Conservation (phyloP, 306 rosid species). For the Cucurbita maxima region DNA sequence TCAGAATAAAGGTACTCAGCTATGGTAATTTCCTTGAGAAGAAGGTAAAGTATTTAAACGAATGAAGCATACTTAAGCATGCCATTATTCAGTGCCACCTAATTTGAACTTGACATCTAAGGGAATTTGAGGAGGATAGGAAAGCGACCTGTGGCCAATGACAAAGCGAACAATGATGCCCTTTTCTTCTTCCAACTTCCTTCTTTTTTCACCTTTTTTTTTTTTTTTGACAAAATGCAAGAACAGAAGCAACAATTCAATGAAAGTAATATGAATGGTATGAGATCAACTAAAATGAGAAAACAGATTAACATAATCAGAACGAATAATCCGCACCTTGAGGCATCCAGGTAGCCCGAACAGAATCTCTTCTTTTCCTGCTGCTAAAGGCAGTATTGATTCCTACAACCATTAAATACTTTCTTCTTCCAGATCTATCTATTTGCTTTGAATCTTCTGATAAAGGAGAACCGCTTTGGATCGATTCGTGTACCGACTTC, state of each 20-base stretch:
- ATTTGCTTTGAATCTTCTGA: slow-evolving; percentile 32
- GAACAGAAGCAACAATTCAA: slow-evolving; percentile 24
- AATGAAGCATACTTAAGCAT: neutral
- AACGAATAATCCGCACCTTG: slow-evolving; percentile 44
- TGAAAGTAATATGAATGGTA: neutral
- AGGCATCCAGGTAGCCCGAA: slow-evolving; percentile 97
- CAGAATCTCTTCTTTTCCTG: slow-evolving; percentile 92
- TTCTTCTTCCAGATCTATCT: slow-evolving; percentile 47
- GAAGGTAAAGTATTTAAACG: neutral
- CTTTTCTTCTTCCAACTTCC: slow-evolving; percentile 92
- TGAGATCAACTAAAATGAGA: neutral
- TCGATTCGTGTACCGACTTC: slow-evolving; percentile 71
- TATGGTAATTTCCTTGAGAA: neutral
- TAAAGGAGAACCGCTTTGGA: slow-evolving; percentile 58
- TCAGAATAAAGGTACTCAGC: neutral
- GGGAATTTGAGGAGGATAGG: neutral
- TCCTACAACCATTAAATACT: slow-evolving; percentile 81
- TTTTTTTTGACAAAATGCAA: slow-evolving; percentile 19
- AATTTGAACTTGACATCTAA: neutral
- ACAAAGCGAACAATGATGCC: slow-evolving; percentile 84
- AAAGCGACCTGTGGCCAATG: slow-evolving; percentile 85
- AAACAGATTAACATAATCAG: neutral
- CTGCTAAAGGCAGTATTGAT: slow-evolving; percentile 97
- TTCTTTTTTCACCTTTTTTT: slow-evolving; percentile 79
- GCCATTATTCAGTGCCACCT: neutral